Evolutionary conservation across 768 basidiomycete species (phyloP).

Genomic region (Rhodocollybia butyracea): DNA sequence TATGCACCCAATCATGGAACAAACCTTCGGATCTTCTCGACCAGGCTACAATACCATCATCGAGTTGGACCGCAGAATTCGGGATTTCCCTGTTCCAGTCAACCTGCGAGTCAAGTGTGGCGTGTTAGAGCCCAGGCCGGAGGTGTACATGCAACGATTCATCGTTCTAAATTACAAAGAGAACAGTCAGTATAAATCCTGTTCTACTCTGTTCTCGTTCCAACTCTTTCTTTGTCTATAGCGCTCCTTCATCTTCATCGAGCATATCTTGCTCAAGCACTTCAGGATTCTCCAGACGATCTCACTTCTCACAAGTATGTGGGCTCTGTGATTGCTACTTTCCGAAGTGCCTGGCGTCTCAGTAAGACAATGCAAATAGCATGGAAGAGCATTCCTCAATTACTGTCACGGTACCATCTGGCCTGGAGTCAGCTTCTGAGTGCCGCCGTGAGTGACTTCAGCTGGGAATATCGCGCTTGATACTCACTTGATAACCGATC

Average conservation of each 20-base stretch:
- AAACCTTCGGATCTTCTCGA: conserved; percentile 49
- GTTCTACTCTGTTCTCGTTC: neutral
- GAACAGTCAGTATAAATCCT: conserved; percentile 31
- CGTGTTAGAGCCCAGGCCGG: conserved; percentile 13
- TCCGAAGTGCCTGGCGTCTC: conserved; percentile 68
- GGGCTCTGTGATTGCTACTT: conserved; percentile 69
- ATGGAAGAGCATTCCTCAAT: conserved; percentile 35
- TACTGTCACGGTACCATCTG: conserved; percentile 43
- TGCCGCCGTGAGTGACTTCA: conserved; percentile 36
- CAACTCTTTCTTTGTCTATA: conserved; percentile 15
- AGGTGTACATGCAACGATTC: conserved; percentile 38
- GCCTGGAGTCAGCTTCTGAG: conserved; percentile 70
- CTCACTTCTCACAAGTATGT: conserved; percentile 59
- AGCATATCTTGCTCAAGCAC: conserved; percentile 62
- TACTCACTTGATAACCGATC: no score
- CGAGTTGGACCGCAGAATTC: conserved; percentile 56
- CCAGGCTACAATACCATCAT: conserved; percentile 52
- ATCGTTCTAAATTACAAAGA: conserved; percentile 46
- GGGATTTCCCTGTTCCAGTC: conserved; percentile 54
- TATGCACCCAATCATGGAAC: conserved; percentile 46
- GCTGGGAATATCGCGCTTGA: no score
- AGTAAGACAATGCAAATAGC: conserved; percentile 46
- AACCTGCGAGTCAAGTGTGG: conserved; percentile 38
- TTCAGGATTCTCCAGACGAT: conserved; percentile 57
- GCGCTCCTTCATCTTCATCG: conserved; percentile 66